Evolutionary conservation across 805 yeast species (phyloP), one percentile per base, ranked within the genome.

Genomic region (Candida palmyrensis): DNA sequence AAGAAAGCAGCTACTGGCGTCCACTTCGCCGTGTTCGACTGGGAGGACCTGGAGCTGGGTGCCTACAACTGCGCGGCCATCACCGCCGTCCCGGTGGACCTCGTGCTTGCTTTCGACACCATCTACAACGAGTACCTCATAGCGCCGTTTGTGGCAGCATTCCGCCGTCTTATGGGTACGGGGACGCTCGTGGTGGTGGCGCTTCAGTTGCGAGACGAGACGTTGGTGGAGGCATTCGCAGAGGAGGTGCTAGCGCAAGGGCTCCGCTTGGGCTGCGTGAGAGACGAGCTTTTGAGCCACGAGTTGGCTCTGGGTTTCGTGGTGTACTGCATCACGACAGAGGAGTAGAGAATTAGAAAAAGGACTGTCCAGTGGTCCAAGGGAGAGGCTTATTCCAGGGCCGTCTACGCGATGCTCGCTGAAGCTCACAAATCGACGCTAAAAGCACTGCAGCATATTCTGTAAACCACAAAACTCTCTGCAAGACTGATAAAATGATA

Each of bases 71-170:
- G 51, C 31, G 12, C 41, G 5, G 24, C 25, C 8, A 15, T 41
- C 8, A 38, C 23, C 27, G 39, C 43, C 0, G 26, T 25, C 1
- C 31, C 26, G 1, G 73, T 75, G 0, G 80, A 73, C 38, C 53
- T 65, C 27, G 57, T 80, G 4, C 46, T 80, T 7, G 82, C 83
- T 0, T 75, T 80, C 44, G 88, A 80, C 47, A 73, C 84, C 5
- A 66, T 80, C 3, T 80, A 80, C 55, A 80, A 80, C 45, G 81
- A 75, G 35, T 79, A 59, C 42, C 53, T 81, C 27, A 66, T 79
- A 3, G 70, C 68, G 0, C 66, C 55, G 36, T 68, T 80, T 37
- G 53, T 78, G 11, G 48, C 51, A 5, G 63, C 83, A 0, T 24
- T 76, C 15, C 46, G 49, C 16, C 32, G 37, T 17, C 39, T 74